Evolutionary conservation across 1,284 basidiomycete species (phyloP).

Genomic region (Ceratobasidium sp.): DNA sequence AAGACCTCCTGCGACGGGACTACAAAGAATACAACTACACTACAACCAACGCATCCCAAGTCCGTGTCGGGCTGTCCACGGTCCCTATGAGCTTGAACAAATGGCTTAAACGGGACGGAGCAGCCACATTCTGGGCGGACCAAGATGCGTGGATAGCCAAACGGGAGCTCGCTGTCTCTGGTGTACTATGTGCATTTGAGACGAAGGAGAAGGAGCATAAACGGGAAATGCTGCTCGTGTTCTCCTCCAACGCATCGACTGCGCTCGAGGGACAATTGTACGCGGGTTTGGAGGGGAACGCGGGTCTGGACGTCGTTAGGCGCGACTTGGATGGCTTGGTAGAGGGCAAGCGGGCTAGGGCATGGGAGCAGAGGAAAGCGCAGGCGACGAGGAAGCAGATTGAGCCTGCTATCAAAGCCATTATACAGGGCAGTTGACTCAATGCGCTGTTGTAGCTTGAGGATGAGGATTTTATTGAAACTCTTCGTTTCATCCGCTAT

Average conservation of each 20-base stretch:
- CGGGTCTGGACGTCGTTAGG: conserved; percentile 62
- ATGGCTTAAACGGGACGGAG: conserved; percentile 59
- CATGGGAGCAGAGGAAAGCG: conserved; percentile 82
- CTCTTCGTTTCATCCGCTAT: no score
- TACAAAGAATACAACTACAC: conserved; percentile 86
- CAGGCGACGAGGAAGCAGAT: conserved; percentile 81
- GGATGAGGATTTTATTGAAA: neutral
- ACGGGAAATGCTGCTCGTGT: conserved; percentile 76
- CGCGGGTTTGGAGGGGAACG: conserved; percentile 65
- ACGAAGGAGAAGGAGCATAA: conserved; percentile 59
- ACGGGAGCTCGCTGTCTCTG: conserved; percentile 71
- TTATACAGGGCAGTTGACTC: conserved; percentile 50
- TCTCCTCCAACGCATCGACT: conserved; percentile 53
- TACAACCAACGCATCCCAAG: conserved; percentile 57
- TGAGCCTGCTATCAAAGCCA: conserved; percentile 74
- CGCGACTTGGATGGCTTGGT: conserved; percentile 46
- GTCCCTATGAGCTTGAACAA: conserved; percentile 75
- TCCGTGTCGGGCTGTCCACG: conserved; percentile 75
- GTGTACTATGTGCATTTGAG: conserved; percentile 75
- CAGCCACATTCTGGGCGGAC: conserved; percentile 59
- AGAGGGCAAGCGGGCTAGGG: conserved; percentile 55
- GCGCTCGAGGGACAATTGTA: conserved; percentile 49
- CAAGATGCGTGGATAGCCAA: conserved; percentile 73
- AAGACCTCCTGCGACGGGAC: conserved; percentile 87
- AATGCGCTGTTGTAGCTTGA: no score